Base-by-base conservation (phyloP, 1,139 yeast genomes). In the Candida buenavistaensis region DNA sequence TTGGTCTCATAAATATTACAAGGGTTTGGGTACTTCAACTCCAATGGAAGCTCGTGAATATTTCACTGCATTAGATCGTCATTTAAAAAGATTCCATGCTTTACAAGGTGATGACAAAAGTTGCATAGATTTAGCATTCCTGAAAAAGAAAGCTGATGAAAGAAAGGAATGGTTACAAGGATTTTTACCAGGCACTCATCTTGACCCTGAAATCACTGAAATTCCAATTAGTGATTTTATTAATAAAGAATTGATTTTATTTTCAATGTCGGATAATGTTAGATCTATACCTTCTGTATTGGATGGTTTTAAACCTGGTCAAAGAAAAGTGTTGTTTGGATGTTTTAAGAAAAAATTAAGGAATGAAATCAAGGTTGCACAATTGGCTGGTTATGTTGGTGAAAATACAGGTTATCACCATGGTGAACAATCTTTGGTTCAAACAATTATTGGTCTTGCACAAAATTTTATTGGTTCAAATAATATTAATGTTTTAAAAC, bases 271-370 rank as follows among this genome's bases (percentile, higher is more conserved):
- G 2, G 99, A 94, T 63, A 90, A 92, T 51, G 79, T 89, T 35
- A 80, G 98, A 59, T 92, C 98, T 0, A 89, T 94, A 51, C 98
- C 99, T 1, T 84, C 89, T 4, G 86, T 89, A 1, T 66, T 92
- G 52, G 99, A 94, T 65, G 99, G 99, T 1, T 79, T 92, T 47
- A 94, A 94, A 57, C 99, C 98, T 0, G 96, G 96, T 44, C 99
- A 94, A 62, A 79, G 99, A 54, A 94, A 94, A 55, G 95, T 92
- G 28, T 64, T 94, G 46, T 92, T 68, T 59, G 96, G 95, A 37
- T 84, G 92, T 54, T 86, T 90, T 60, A 86, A 86, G 57, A 80
- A 89, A 58, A 88, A 88, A 50, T 67, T 88, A 47, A 76, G 64
- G 36, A 67, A 72, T 27, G 97, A 92, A 62, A 80, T 88, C 49